Base-by-base conservation (phyloP, 495 filamentous ascomycete species). In the Annulohypoxylon bovei region DNA sequence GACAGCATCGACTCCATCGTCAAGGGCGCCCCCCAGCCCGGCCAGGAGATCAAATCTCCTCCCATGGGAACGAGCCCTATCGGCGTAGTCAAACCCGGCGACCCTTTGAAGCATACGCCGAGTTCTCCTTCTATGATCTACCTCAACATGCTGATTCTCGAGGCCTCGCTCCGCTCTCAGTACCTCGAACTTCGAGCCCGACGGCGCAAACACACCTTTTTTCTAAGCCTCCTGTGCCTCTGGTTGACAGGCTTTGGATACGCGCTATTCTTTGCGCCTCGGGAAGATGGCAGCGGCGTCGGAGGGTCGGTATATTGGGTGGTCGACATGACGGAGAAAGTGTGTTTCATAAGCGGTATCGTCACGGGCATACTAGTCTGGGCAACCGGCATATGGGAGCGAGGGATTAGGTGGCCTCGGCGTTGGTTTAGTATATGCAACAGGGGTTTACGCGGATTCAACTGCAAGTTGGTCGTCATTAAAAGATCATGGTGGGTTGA, bases 291-390 rank as follows among this genome's bases (percentile, higher is more conserved):
- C 67, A 87, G 84, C 66, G 93, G 94, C 32, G 88, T 97, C 5
- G 95, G 96, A 62, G 95, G 96, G 44, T 93, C 90, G 1, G 91
- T 97, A 50, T 98, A 99, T 84, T 98, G 95, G 93, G 89, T 95
- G 35, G 86, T 99, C 6, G 95, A 97, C 70, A 91, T 91, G 78
- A 85, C 87, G 14, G 92, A 98, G 79, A 94, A 93, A 76, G 87
- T 99, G 65, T 92, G 90, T 63, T 90, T 97, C 55, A 88, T 97
- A 62, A 93, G 93, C 9, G 95, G 95, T 27, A 81, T 94, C 61
- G 87, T 97, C 44, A 97, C 93, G 1, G 89, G 85, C 25, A 81
- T 93, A 40, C 83, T 98, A 49, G 88, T 97, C 72, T 98, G 94
- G 91, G 93, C 89, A 8, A 97, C 94, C 2, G 95, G 95, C 20